These are phyloP conservation scores for Phylloporus arenicola DNA, from an alignment of 768 basidiomycete species.

Conservation along the genomic window DNA sequence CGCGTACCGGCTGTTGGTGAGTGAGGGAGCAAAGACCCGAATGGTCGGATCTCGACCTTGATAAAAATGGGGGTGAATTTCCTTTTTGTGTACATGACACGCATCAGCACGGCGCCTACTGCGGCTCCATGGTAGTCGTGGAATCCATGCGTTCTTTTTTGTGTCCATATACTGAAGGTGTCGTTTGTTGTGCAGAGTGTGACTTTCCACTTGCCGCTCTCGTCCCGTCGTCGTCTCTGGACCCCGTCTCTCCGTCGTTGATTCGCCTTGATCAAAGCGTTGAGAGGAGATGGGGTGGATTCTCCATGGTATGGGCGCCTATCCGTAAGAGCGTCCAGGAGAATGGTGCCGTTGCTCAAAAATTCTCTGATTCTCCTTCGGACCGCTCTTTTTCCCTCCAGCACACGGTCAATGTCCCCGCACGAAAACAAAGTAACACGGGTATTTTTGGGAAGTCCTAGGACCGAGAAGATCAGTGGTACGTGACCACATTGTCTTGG, in stretches of 20 bases:
- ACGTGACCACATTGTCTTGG: conserved; percentile 7
- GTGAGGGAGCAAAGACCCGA: conserved; percentile 59
- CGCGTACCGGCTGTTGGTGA: conserved; percentile 62
- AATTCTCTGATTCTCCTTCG: background rate
- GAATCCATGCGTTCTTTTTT: conserved; percentile 27
- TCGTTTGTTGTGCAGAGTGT: conserved; percentile 7
- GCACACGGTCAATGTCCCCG: conserved; percentile 3
- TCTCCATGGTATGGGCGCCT: background rate
- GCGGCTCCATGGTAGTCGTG: conserved; percentile 58
- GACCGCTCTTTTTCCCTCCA: background rate
- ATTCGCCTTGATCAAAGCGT: background rate
- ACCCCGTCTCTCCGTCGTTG: background rate
- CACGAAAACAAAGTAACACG: background rate
- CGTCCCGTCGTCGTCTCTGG: background rate
- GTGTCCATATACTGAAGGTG: background rate
- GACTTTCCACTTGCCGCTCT: background rate
- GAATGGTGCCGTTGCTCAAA: background rate
- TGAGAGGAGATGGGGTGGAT: background rate
- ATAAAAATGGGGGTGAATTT: conserved; percentile 67
- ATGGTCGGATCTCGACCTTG: conserved; percentile 84
- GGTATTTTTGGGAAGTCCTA: background rate
- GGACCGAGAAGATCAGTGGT: background rate
- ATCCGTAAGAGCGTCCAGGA: background rate
- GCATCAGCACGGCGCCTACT: conserved; percentile 80
- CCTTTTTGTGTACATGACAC: conserved; percentile 40